Percentiles rank a stretch among this genome's conserved stretches.
Conservation (phyloP, 805 yeast species). For the Yamadazyma sp. region DNA sequence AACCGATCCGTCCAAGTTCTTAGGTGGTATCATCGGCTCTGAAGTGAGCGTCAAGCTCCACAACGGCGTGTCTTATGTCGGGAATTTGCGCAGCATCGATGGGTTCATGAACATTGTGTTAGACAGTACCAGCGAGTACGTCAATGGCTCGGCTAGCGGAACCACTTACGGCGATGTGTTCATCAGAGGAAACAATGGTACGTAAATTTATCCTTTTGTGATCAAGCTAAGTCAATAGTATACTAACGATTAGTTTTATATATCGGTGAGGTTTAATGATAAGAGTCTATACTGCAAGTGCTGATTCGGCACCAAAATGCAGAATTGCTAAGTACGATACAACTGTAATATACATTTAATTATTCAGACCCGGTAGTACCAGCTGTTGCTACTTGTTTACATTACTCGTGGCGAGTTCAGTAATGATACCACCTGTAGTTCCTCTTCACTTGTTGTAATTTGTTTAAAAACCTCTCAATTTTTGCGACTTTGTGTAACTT, state of each 20-base stretch:
- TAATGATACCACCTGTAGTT: too few relatives aligned
- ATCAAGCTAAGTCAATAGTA: neutral
- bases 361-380: too few relatives aligned
- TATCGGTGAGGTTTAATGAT: conserved; percentile 38
- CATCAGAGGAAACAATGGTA: conserved; percentile 83
- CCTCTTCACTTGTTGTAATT: too few relatives aligned
- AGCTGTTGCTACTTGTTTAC: too few relatives aligned
- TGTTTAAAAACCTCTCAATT: too few relatives aligned
- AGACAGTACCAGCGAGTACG: conserved; percentile 69
- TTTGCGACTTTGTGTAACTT: conserved; percentile 13
- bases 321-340: too few relatives aligned
- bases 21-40: conserved; percentile 75
- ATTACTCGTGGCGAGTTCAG: too few relatives aligned
- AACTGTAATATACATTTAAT: too few relatives aligned
- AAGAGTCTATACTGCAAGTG: too few relatives aligned
- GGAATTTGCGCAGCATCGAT: conserved; percentile 80
- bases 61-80: conserved; percentile 78
- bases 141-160: conserved; percentile 43
- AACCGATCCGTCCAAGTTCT: conserved; percentile 72
- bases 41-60: conserved; percentile 79
- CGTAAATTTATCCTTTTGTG: too few relatives aligned
- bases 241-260: conserved; percentile 42
- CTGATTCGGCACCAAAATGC: too few relatives aligned
- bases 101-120: conserved; percentile 96
- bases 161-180: conserved; percentile 74